Base-by-base conservation (phyloP, 257 asterid species). In the Penstemon eatonii region DNA sequence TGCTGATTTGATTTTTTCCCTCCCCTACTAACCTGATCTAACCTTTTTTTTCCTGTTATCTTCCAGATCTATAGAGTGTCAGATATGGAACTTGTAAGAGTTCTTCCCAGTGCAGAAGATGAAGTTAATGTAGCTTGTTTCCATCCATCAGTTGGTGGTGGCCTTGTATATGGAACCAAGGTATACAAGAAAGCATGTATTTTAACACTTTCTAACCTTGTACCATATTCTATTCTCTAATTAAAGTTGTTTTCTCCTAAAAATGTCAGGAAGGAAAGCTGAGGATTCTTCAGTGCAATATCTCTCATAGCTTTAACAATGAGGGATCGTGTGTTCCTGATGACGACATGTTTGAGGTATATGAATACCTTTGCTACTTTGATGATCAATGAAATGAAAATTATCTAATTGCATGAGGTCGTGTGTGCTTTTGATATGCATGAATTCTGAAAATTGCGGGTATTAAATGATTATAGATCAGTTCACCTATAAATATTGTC, bases 91-190 rank as follows among this genome's bases (percentile, higher is more conserved):
- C 95, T 89, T 63, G 97, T 93, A 71, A 90, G 95, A 81, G 95
- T 87, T 67, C 97, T 90, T 69, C 94, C 99, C 63, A 93, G 95
- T 72, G 94, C 97, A 39, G 97, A 93, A 79, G 99, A 93, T 78
- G 99, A 93, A 86, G 96, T 93, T 72, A 93, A 93, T 66, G 99
- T 93, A 1, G 99, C 99, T 69, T 93, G 95, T 73, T 93, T 93
- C 75, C 99, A 93, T 81, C 99, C 97, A 66, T 79, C 89, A 65
- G 95, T 84, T 49, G 99, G 99, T n/a, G 90, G 95, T 67, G 99
- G 97, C 65, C 86, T 93, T 83, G 89, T 93, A 68, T 93, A 93
- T 76, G 99, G 99, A 76, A 93, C 99, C 65, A 93, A 93, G 92
- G 97, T 89, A 65, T 69, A 71, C 7, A n/a, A 64, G 65, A 62